phyloP scores from a whole-genome alignment of 441 rosid genomes.

The Bruguiera hainesii region DNA sequence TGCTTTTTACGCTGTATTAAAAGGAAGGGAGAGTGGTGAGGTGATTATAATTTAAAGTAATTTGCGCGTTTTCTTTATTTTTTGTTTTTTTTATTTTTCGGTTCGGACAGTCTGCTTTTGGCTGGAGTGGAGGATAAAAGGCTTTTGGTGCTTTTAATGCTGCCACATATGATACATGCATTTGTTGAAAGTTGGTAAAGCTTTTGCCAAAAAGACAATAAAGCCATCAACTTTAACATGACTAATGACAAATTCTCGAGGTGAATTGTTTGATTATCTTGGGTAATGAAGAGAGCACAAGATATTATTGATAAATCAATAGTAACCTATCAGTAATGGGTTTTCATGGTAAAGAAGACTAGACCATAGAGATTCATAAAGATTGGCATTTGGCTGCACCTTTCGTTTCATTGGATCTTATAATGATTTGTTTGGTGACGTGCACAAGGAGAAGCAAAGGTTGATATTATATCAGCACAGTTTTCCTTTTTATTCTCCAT shows the following conservation, averaged over 20 bases:
- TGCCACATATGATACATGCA: too few relatives aligned
- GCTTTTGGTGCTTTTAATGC: slow-evolving; percentile 30
- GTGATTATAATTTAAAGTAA: slow-evolving; percentile 33
- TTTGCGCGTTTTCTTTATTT: not conserved
- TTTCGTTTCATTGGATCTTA: not conserved
- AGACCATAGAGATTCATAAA: not conserved
- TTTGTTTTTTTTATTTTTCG: not conserved
- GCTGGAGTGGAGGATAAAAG: slow-evolving; percentile 25
- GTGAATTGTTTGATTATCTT: not conserved
- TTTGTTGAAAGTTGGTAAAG: not conserved
- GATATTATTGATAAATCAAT: not conserved
- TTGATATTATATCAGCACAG: not conserved
- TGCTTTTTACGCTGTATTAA: not conserved
- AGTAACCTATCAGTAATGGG: not conserved
- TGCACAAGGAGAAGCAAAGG: not conserved
- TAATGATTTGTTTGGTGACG: not conserved
- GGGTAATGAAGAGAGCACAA: not conserved
- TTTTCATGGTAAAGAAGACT: not conserved
- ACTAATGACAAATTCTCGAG: not conserved
- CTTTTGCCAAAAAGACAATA: not conserved
- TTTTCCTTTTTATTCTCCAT: too few relatives aligned
- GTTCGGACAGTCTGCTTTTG: slow-evolving; percentile 30
- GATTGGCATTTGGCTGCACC: not conserved
- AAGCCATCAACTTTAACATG: not conserved
- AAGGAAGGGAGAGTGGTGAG: not conserved